Percentiles rank a stretch among this genome's conserved stretches.
These are phyloP conservation scores for Leptoxyphium fumago DNA, from an alignment of 2,329 filamentous ascomycete genomes.

Conservation along the genomic window DNA sequence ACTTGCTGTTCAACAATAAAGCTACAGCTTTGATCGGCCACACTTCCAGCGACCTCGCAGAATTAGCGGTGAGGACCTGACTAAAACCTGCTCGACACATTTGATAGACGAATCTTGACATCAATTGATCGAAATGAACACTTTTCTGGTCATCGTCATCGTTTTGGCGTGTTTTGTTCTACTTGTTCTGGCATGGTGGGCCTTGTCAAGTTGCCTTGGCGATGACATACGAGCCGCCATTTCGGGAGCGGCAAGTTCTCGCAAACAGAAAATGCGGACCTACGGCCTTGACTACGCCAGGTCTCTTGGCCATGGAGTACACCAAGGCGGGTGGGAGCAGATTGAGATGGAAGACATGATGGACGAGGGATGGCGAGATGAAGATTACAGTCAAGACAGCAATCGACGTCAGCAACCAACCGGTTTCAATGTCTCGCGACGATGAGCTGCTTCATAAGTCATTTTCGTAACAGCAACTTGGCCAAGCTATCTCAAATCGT, in stretches of 20 bases:
- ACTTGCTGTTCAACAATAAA: no score
- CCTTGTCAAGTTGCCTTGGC: slow-evolving; percentile 41
- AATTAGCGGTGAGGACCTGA: no score
- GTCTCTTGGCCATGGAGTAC: slow-evolving; percentile 38
- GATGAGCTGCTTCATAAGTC: no score
- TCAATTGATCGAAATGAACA: slow-evolving; percentile 5
- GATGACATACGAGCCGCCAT: slow-evolving; percentile 34
- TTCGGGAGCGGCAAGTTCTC: slow-evolving; percentile 22
- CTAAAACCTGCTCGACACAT: no score
- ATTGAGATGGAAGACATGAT: slow-evolving; percentile 50
- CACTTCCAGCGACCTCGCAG: no score
- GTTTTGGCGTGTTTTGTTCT: slow-evolving; percentile 11
- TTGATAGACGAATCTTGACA: no score
- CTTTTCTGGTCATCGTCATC: slow-evolving; percentile 9
- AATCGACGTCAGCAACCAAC: no score
- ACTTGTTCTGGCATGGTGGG: slow-evolving; percentile 31
- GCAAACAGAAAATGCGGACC: slow-evolving; percentile 10
- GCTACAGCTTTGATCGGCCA: no score
- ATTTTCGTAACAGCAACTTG: no score
- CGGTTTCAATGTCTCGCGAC: no score
- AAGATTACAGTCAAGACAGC: slow-evolving; percentile 5
- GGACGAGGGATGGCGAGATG: slow-evolving; percentile 12
- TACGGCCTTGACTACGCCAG: slow-evolving; percentile 43
- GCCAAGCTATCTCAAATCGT: not conserved
- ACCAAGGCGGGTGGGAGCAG: slow-evolving; percentile 42